Conservation (phyloP, 2,329 filamentous ascomycete species). For the Penicillium sp. region DNA sequence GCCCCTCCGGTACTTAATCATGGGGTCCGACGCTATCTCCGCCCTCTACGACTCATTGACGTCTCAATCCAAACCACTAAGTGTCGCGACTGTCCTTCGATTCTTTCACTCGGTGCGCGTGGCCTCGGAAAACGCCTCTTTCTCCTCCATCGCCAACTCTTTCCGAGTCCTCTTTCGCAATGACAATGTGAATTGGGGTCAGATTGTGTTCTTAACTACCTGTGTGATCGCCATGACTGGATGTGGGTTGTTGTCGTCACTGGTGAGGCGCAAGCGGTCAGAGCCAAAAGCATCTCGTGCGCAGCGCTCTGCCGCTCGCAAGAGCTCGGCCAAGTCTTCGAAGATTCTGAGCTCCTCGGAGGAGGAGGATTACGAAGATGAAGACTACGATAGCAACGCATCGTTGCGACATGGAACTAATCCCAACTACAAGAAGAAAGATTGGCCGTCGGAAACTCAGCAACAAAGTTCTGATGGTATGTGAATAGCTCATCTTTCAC, state of each 20-base stretch:
- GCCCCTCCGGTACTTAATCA: constrained; percentile 18
- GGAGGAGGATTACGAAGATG: constrained; percentile 38
- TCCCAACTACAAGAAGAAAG: constrained; percentile 16
- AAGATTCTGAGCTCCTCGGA: constrained; percentile 36
- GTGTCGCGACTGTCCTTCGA: constrained; percentile 16
- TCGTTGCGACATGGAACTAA: constrained; percentile 32
- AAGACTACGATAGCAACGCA: constrained; percentile 36
- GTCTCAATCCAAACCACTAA: constrained; percentile 8
- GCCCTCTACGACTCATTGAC: constrained; percentile 15
- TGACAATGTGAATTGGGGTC: constrained; percentile 31
- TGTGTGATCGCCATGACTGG: constrained; percentile 38
- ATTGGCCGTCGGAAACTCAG: constrained; percentile 24
- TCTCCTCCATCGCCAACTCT: constrained; percentile 18
- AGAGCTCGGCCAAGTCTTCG: constrained; percentile 25
- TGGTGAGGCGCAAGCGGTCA: constrained; percentile 26
- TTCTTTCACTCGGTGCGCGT: constrained; percentile 22
- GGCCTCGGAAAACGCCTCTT: constrained; percentile 18
- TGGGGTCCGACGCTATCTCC: constrained; percentile 16
- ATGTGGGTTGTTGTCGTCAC: constrained; percentile 34
- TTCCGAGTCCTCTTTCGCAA: constrained; percentile 24
- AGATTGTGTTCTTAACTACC: constrained; percentile 32
- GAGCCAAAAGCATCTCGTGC: constrained; percentile 12
- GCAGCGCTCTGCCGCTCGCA: constrained; percentile 12
- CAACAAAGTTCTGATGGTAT: constrained; percentile 33
- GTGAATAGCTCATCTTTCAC: constrained; percentile 7